phyloP scores from a whole-genome alignment of 2,329 filamentous ascomycete genomes.

The Ambrosiella beaveri region DNA sequence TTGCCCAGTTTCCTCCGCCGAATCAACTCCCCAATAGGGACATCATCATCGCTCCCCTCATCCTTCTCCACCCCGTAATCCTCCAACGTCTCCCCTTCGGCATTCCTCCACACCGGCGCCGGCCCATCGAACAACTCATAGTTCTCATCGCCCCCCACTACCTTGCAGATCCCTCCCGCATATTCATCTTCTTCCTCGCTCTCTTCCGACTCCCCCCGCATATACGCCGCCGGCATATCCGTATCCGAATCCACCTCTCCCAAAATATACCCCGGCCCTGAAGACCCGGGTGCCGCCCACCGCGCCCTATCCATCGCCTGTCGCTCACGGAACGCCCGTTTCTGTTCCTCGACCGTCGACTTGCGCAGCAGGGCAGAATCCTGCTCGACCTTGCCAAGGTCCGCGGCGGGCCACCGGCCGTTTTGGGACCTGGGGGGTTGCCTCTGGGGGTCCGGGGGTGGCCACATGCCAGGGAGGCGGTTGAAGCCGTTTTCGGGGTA shows the following conservation, averaged over 20 bases:
- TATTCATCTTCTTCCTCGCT: not conserved
- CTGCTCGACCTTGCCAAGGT: slow-evolving; percentile 19
- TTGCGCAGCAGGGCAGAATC: slow-evolving; percentile 17
- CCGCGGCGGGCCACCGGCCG: slow-evolving; percentile 22
- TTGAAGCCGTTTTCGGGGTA: slow-evolving; percentile 70
- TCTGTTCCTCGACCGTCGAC: slow-evolving; percentile 26
- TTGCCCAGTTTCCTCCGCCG: slow-evolving; percentile 31
- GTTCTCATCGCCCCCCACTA: slow-evolving; percentile 16
- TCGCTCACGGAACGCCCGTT: slow-evolving; percentile 31
- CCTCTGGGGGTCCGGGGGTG: slow-evolving; percentile 46
- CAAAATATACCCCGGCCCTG: slow-evolving; percentile 31
- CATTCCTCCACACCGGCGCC: slow-evolving; percentile 49
- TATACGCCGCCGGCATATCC: slow-evolving; percentile 23
- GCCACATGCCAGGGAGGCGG: slow-evolving; percentile 41
- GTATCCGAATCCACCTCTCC: slow-evolving; percentile 27
- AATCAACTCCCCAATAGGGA: slow-evolving; percentile 53
- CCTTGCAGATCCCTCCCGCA: not conserved
- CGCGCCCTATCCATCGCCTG: slow-evolving; percentile 31
- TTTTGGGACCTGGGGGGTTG: slow-evolving; percentile 23
- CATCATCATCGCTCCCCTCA: slow-evolving; percentile 32
- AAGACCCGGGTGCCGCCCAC: slow-evolving; percentile 24
- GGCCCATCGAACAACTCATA: slow-evolving; percentile 15
- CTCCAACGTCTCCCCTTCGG: slow-evolving; percentile 53
- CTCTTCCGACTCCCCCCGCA: slow-evolving; percentile 40
- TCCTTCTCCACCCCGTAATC: slow-evolving; percentile 65